phyloP scores from a whole-genome alignment of 495 filamentous ascomycete genomes.

The Talaromyces stipitatus region DNA sequence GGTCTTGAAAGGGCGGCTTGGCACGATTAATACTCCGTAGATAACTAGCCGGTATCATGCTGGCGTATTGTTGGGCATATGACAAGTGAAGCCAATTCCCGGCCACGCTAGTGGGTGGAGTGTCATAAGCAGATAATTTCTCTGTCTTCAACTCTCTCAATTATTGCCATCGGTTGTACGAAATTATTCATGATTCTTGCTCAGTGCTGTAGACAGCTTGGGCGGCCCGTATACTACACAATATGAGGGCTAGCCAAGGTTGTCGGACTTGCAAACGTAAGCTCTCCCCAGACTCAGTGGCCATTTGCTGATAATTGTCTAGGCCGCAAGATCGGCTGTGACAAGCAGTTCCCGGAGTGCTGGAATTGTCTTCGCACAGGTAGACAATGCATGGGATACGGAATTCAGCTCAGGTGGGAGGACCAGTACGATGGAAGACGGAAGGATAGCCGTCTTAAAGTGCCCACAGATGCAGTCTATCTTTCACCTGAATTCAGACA shows the following conservation, averaged over 20 bases:
- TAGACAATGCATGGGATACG: slow-evolving; percentile 1
- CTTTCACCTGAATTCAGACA: neutral
- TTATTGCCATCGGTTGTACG: too few species aligned
- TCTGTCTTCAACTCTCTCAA: too few species aligned
- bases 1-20: too few species aligned
- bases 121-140: too few species aligned
- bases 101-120: too few species aligned
- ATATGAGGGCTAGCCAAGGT: neutral
- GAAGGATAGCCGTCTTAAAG: neutral
- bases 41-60: too few species aligned
- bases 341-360: slow-evolving; percentile 1
- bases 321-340: slow-evolving; percentile 3
- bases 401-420: neutral
- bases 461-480: neutral
- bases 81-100: too few species aligned
- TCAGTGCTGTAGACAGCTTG: too few species aligned
- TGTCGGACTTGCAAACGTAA: slow-evolving; percentile 1
- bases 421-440: neutral
- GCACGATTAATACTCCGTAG: too few species aligned
- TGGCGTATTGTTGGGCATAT: too few species aligned
- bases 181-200: neutral
- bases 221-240: too few species aligned
- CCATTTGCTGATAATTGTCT: neutral
- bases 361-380: neutral
- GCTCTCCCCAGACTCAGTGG: neutral